Evolutionary conservation across 2,329 filamentous ascomycete species (phyloP).

Genomic region (Herpotrichia juniperi): DNA sequence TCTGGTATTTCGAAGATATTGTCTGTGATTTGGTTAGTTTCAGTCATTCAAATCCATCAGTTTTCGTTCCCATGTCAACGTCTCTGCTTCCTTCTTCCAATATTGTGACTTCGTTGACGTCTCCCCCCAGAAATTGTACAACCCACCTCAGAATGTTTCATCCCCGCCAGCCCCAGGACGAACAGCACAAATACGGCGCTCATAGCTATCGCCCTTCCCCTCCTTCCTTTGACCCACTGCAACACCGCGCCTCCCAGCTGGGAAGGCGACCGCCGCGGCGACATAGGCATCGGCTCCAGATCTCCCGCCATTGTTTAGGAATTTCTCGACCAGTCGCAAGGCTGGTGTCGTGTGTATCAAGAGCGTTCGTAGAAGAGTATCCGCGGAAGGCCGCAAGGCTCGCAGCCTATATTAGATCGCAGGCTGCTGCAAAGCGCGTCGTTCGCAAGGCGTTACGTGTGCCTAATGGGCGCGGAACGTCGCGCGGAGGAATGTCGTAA

Average conservation of each 20-base stretch:
- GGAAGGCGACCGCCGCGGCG: constrained; percentile 27
- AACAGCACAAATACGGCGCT: constrained; percentile 23
- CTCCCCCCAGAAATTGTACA: background rate
- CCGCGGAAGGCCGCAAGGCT: background rate
- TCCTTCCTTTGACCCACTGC: constrained; percentile 35
- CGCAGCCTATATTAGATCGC: background rate
- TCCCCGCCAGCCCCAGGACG: constrained; percentile 25
- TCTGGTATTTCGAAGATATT: constrained; percentile 32
- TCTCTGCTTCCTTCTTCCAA: background rate
- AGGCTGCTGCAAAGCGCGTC: background rate
- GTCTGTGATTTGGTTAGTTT: constrained; percentile 23
- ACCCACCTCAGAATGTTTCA: constrained; percentile 27
- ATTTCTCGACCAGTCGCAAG: background rate
- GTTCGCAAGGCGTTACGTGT: background rate
- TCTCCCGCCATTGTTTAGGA: constrained; percentile 28
- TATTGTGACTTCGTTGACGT: background rate
- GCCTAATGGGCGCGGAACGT: background rate
- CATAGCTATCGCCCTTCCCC: constrained; percentile 34
- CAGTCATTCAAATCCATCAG: background rate
- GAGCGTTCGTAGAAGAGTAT: background rate
- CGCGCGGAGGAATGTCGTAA: background rate
- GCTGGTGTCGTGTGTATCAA: too few species aligned
- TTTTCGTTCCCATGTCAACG: background rate
- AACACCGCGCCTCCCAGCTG: constrained; percentile 33
- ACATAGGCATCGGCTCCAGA: constrained; percentile 31